Evolutionary conservation across 148 eudicot species (phyloP), one percentile per base, ranked within the genome.

Genomic region (Chenopodium suecicum): DNA sequence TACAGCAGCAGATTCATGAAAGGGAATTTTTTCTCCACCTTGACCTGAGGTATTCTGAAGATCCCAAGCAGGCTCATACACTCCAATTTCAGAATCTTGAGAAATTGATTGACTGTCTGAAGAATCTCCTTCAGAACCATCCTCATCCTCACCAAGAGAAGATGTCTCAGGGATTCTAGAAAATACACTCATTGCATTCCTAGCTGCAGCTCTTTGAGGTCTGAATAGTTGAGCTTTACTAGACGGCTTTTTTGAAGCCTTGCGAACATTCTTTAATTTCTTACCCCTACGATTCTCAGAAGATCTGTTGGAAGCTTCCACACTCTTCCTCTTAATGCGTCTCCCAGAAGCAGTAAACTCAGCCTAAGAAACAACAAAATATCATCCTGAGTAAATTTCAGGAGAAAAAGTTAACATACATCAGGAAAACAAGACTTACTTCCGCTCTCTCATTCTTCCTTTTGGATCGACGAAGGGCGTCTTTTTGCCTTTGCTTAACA

Each of bases 121-220:
- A 75, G 91, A 83, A 69, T 88, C 89, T 81, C 81, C 82, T 73
- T 88, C 88, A 62, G 85, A 92, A 76, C 63, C 85, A 64, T 85
- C 88, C 50, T 91, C 94, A 80, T 95, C 94, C 69, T 74, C 77
- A 3, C 78, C 91, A 62, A 83, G 87, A 44, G 89, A 79, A 81
- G 88, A 90, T 65, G 84, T 74, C 89, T 85, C 94, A 14, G 87
- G 79, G 81, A 84, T 86, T 66, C 79, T 87, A 82, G 90, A 85
- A 73, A 88, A 87, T 13, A 79, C 69, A 80, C 70, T 90, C 58
- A 79, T 44, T 48, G 92, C 95, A 87, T 89, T 91, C 68, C 89
- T 92, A 62, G 94, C 93, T 78, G 99, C 88, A 83, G 80, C 88
- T 84, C 99, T 83, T 75, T 89, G 94, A 85, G 99, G 91, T 88